Percentiles rank a stretch among this genome's conserved stretches.
phyloP scores from a whole-genome alignment of 352 stramenopile species.

The Phytopythium aichiense region DNA sequence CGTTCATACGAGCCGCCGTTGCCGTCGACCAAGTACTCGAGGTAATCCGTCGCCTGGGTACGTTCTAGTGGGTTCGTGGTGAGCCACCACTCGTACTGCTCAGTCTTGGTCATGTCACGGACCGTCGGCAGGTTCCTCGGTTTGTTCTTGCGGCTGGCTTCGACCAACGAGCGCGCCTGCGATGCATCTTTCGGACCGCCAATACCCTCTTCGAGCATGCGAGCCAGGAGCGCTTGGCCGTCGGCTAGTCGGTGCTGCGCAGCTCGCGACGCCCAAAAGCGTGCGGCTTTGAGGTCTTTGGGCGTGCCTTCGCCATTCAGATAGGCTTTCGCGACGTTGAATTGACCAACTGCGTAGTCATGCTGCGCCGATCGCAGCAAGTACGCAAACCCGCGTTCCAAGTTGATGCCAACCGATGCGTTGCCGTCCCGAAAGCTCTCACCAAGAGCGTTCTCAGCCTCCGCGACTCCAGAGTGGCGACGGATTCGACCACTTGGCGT shows the following conservation, averaged over 20 bases:
- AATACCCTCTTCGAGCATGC: constrained; percentile 21
- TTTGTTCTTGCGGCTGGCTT: constrained; percentile 1
- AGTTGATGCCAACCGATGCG: constrained; percentile 12
- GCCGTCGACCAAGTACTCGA: neutral
- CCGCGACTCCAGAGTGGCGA: constrained; percentile 25
- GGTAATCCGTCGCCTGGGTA: neutral
- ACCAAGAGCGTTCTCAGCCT: constrained; percentile 33
- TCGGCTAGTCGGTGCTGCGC: constrained; percentile 28
- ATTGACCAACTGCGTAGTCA: constrained; percentile 28
- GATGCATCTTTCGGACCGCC: constrained; percentile 11
- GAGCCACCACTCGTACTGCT: neutral
- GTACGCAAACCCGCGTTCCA: constrained; percentile 22
- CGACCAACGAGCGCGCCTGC: neutral
- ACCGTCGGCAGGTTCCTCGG: neutral
- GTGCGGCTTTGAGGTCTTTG: constrained; percentile 19
- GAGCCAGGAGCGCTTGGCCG: constrained; percentile 21
- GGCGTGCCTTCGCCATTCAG: constrained; percentile 20
- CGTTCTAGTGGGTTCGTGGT: neutral
- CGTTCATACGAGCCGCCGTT: neutral
- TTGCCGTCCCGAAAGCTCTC: constrained; percentile 31
- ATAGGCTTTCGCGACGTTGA: constrained; percentile 30
- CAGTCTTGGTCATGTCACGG: neutral
- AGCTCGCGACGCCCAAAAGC: constrained; percentile 31
- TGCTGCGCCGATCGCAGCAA: constrained; percentile 33
- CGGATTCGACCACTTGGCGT: constrained; percentile 23